These are phyloP conservation scores for Epichloe bromicola DNA, from an alignment of 2,329 filamentous ascomycete genomes.

Conservation along the genomic window DNA sequence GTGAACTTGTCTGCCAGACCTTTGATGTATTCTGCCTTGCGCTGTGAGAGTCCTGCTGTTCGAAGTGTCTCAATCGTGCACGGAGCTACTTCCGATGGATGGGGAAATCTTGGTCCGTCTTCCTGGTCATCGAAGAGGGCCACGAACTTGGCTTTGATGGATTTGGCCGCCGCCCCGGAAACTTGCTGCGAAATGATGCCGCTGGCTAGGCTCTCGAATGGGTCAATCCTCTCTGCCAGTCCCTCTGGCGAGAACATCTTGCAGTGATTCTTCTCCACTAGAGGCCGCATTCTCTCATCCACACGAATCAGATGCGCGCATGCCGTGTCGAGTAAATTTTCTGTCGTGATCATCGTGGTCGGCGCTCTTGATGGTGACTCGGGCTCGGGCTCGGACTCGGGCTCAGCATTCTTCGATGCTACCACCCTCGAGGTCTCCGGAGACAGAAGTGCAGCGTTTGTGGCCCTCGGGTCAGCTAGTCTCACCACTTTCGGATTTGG, in stretches of 20 bases:
- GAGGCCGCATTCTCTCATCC: conserved; percentile 56
- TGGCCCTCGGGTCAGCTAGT: conserved; percentile 48
- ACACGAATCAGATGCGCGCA: conserved; percentile 59
- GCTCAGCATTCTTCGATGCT: conserved; percentile 29
- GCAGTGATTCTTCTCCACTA: conserved; percentile 67
- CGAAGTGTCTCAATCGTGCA: conserved; percentile 56
- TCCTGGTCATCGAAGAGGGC: conserved; percentile 46
- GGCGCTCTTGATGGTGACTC: conserved; percentile 32
- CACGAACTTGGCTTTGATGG: conserved; percentile 79
- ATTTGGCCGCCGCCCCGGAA: conserved; percentile 77
- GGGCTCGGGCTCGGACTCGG: conserved; percentile 18
- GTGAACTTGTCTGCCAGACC: conserved; percentile 75
- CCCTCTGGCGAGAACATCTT: conserved; percentile 69
- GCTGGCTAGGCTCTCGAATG: conserved; percentile 69
- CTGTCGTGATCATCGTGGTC: conserved; percentile 41
- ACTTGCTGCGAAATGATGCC: conserved; percentile 96
- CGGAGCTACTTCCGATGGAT: conserved; percentile 57
- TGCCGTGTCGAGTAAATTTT: conserved; percentile 61
- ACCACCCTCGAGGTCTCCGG: conserved; percentile 54
- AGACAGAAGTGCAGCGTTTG: conserved; percentile 60
- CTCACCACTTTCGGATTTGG: conserved; percentile 32
- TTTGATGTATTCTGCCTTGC: conserved; percentile 90
- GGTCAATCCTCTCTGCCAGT: conserved; percentile 74
- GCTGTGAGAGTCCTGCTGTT: conserved; percentile 76
- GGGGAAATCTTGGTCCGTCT: conserved; percentile 46